Evolutionary conservation across 306 rosid species (phyloP).

Genomic region (Cucumis melo): DNA sequence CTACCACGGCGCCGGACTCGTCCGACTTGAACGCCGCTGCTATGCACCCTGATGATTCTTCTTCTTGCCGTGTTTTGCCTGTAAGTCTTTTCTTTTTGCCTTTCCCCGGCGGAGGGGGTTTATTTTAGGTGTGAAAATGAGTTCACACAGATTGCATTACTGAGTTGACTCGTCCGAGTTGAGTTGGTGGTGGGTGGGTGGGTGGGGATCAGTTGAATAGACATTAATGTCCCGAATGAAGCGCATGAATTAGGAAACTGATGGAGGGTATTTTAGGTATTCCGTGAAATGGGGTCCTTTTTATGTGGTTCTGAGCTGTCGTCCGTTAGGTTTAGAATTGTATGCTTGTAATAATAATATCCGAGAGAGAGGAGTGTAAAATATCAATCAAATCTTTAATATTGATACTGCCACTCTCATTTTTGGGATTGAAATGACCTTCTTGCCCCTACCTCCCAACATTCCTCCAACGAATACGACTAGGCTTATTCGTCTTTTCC

Average conservation of each 20-base stretch:
- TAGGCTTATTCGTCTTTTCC: not conserved
- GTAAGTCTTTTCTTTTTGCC: constrained; percentile 35
- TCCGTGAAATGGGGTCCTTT: not conserved
- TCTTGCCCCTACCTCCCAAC: not conserved
- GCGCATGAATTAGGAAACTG: not conserved
- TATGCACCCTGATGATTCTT: constrained; percentile 23
- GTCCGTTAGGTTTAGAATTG: constrained; percentile 3
- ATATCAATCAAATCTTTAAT: not conserved
- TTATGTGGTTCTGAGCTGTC: constrained; percentile 5
- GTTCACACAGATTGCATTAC: not conserved
- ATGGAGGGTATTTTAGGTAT: not conserved
- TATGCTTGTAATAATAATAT: constrained; percentile 1
- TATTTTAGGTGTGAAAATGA: not conserved
- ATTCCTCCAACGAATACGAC: not conserved
- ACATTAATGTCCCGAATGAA: not conserved
- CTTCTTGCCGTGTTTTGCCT: constrained; percentile 19
- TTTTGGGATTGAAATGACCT: not conserved
- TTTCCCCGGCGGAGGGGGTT: not conserved
- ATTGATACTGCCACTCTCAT: not conserved
- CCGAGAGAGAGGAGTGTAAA: not conserved
- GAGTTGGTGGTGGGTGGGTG: not conserved
- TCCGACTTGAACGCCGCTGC: not conserved
- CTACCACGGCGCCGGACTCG: not conserved
- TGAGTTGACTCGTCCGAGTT: constrained; percentile 17
- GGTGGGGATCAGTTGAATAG: not conserved